These are phyloP conservation scores for Tuber aestivum DNA, from an alignment of 495 filamentous ascomycete genomes.

Conservation along the genomic window DNA sequence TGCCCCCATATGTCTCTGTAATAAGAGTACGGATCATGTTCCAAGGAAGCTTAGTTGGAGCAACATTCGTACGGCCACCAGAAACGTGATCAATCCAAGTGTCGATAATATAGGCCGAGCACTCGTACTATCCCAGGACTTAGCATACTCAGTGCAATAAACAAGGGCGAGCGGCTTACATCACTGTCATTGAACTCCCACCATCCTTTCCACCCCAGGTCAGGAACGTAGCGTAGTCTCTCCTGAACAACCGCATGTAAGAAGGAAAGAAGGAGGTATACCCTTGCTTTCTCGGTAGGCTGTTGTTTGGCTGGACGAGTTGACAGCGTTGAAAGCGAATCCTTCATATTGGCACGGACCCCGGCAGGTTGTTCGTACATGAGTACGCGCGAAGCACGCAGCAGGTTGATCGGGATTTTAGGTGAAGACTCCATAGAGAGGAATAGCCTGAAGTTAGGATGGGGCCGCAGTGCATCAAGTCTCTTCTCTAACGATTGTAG, in stretches of 20 bases:
- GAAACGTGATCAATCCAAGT: conserved; percentile 83
- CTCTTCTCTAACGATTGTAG: conserved; percentile 94
- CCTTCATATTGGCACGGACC: conserved; percentile 97
- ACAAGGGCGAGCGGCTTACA: conserved; percentile 55
- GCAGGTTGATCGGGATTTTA: conserved; percentile 93
- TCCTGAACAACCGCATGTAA: conserved; percentile 95
- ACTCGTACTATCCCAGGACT: conserved; percentile 69
- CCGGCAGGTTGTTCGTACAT: conserved; percentile 99
- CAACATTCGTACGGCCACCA: conserved; percentile 79
- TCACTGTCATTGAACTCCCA: conserved; percentile 99
- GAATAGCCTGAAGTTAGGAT: conserved; percentile 91
- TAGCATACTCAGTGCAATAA: conserved; percentile 40
- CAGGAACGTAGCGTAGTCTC: conserved; percentile 87
- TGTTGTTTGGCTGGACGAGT: conserved; percentile 64
- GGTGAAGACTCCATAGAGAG: conserved; percentile 95
- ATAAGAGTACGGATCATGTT: conserved; percentile 90
- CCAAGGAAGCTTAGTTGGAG: conserved; percentile 91
- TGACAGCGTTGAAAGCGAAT: conserved; percentile 78
- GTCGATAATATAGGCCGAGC: conserved; percentile 91
- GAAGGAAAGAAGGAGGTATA: conserved; percentile 91
- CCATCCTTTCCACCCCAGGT: conserved; percentile 94
- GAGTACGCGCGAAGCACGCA: conserved; percentile 85
- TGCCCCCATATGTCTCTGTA: conserved; percentile 92
- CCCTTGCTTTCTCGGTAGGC: conserved; percentile 82
- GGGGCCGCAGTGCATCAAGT: conserved; percentile 88